Evolutionary conservation across 2,329 filamentous ascomycete genomes (phyloP).

Genomic region (Metarhizium brunneum): DNA sequence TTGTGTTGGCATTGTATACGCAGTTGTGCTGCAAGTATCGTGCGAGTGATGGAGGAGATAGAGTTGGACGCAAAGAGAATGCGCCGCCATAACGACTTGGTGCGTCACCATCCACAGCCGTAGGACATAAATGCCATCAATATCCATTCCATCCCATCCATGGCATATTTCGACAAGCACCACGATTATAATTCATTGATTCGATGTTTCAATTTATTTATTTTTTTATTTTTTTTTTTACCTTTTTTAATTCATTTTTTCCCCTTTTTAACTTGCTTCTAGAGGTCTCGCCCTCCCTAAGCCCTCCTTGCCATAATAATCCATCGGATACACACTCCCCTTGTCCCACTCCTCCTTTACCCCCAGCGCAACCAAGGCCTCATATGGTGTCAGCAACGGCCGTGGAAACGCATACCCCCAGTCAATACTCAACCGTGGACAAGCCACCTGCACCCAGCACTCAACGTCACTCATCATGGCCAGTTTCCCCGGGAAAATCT

Average conservation of each 20-base stretch:
- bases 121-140: background rate
- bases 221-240: background rate
- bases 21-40: no score
- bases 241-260: no score
- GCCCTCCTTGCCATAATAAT: slow-evolving; percentile 91
- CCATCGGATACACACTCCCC: slow-evolving; percentile 74
- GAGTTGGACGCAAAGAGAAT: no score
- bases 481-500: slow-evolving; percentile 94
- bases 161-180: background rate
- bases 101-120: no score
- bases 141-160: background rate
- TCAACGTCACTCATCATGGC: slow-evolving; percentile 91
- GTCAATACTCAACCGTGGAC: slow-evolving; percentile 92
- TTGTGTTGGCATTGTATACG: no score
- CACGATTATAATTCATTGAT: slow-evolving; percentile 4
- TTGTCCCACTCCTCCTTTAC: slow-evolving; percentile 64
- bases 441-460: slow-evolving; percentile 97
- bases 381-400: slow-evolving; percentile 86
- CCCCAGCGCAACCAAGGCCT: slow-evolving; percentile 84
- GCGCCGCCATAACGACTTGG: no score
- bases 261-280: background rate
- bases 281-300: slow-evolving; percentile 64
- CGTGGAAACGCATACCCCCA: slow-evolving; percentile 95
- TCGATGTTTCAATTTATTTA: background rate
- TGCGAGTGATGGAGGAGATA: no score